Conservation (phyloP, 805 yeast species). For the Pichia exigua region DNA sequence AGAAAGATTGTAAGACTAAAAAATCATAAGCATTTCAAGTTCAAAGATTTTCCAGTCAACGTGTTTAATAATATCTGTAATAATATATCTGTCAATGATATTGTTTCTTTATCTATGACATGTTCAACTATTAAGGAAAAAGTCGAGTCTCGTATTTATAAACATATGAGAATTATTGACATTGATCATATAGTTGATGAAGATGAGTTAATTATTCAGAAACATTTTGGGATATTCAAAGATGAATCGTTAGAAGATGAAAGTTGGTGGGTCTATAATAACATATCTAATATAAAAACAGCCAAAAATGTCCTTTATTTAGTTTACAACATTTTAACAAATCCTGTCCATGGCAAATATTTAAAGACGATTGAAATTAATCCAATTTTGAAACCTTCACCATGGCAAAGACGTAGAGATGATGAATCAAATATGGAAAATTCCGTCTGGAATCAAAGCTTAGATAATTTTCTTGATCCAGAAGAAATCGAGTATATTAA, state of each 20-base stretch:
- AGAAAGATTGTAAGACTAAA: background rate
- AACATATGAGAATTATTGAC: conserved; percentile 8
- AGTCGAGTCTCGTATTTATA: conserved; percentile 4
- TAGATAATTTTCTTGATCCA: conserved; percentile 8
- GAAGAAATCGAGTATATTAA: conserved; percentile 9
- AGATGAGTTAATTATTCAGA: conserved; percentile 13
- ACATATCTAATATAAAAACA: conserved; percentile 3
- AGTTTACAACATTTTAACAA: conserved; percentile 14
- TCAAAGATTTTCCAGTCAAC: conserved; percentile 4
- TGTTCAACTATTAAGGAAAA: conserved; percentile 2
- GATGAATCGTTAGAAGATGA: conserved; percentile 11
- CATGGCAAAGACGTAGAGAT: conserved; percentile 5
- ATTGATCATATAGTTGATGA: conserved; percentile 5
- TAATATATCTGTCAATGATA: conserved; percentile 5
- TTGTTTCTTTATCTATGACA: conserved; percentile 5
- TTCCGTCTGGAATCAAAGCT: conserved; percentile 10
- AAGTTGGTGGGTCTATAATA: conserved; percentile 9
- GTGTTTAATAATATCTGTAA: conserved; percentile 5
- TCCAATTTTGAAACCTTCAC: conserved; percentile 11
- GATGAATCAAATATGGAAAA: conserved; percentile 1
- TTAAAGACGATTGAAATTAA: conserved; percentile 14
- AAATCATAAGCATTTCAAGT: background rate
- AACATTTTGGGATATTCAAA: conserved; percentile 11
- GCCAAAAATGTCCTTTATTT: conserved; percentile 14
- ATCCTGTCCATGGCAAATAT: conserved; percentile 8